These are phyloP conservation scores for Penicillium waksmanii DNA, from an alignment of 495 filamentous ascomycete species.

Conservation along the genomic window DNA sequence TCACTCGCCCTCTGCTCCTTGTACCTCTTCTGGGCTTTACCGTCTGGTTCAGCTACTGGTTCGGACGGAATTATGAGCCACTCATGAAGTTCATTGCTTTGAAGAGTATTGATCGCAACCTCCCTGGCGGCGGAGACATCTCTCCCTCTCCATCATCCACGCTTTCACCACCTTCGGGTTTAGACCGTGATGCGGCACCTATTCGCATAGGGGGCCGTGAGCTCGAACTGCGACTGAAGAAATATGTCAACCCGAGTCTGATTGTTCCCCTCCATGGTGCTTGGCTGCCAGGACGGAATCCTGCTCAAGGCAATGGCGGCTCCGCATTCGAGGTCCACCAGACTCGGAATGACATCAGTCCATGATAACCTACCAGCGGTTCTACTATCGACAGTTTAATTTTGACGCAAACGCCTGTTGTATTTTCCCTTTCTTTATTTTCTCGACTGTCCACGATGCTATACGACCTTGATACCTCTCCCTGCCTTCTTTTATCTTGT, in stretches of 20 bases:
- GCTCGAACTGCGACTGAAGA: slow-evolving; percentile 45
- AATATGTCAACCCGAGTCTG: slow-evolving; percentile 52
- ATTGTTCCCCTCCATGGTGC: slow-evolving; percentile 48
- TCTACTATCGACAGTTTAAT: neutral
- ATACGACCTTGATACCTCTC: slow-evolving; percentile 31
- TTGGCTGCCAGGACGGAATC: slow-evolving; percentile 44
- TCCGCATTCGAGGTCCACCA: slow-evolving; percentile 27
- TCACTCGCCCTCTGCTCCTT: slow-evolving; percentile 70
- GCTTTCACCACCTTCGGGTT: slow-evolving; percentile 45
- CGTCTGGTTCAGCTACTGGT: slow-evolving; percentile 84
- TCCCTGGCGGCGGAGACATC: slow-evolving; percentile 37
- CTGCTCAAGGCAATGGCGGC: slow-evolving; percentile 21
- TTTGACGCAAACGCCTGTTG: neutral
- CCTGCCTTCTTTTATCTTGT: slow-evolving; percentile 13
- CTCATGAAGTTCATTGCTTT: slow-evolving; percentile 91
- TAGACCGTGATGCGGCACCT: slow-evolving; percentile 50
- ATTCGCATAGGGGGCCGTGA: slow-evolving; percentile 46
- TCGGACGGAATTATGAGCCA: slow-evolving; percentile 74
- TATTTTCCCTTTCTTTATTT: slow-evolving; percentile 7
- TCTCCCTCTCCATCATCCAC: slow-evolving; percentile 43
- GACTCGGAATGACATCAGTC: slow-evolving; percentile 20
- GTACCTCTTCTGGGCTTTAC: slow-evolving; percentile 76
- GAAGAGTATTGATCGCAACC: slow-evolving; percentile 71
- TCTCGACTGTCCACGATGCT: slow-evolving; percentile 18
- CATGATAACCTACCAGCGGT: slow-evolving; percentile 4